Evolutionary conservation across 2,329 filamentous ascomycete species (phyloP).

Genomic region (Talaromyces sp.): DNA sequence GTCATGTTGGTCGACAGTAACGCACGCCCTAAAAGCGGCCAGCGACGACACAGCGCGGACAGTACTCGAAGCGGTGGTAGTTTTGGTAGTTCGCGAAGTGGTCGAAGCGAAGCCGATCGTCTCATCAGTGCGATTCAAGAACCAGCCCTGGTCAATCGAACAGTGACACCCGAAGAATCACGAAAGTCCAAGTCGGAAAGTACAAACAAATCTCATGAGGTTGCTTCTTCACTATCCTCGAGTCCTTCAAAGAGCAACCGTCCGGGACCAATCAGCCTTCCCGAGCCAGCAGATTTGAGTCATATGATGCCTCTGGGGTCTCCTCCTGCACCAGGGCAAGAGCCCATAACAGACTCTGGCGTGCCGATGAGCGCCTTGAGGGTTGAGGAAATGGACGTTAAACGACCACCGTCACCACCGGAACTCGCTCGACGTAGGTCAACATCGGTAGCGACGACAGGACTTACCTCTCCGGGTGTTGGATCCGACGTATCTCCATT

Average conservation of each 20-base stretch:
- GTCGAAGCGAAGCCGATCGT: conserved; percentile 41
- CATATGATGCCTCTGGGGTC: conserved; percentile 24
- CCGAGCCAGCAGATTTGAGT: conserved; percentile 20
- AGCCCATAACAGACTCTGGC: conserved; percentile 36
- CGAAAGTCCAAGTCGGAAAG: conserved; percentile 2
- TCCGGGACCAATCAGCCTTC: conserved; percentile 1
- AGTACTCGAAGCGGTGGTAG: conserved; percentile 36
- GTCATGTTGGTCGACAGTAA: conserved; percentile 39
- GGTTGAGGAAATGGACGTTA: conserved; percentile 27
- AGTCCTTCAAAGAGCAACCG: not conserved
- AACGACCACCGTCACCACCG: conserved; percentile 18
- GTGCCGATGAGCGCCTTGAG: conserved; percentile 34
- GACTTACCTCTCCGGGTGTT: not conserved
- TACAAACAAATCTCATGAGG: not conserved
- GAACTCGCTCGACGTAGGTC: conserved; percentile 9
- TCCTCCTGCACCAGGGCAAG: conserved; percentile 29
- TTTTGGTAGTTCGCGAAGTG: conserved; percentile 35
- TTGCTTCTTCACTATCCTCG: not conserved
- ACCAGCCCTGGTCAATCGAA: conserved; percentile 27
- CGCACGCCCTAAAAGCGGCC: conserved; percentile 19
- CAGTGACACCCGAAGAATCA: not conserved
- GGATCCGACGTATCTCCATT: not conserved
- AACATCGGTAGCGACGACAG: conserved; percentile 7
- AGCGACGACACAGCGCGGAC: conserved; percentile 27
- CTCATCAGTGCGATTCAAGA: conserved; percentile 46